These are phyloP conservation scores for Amanita subjunquillea DNA, from an alignment of 768 basidiomycete genomes.

Conservation along the genomic window DNA sequence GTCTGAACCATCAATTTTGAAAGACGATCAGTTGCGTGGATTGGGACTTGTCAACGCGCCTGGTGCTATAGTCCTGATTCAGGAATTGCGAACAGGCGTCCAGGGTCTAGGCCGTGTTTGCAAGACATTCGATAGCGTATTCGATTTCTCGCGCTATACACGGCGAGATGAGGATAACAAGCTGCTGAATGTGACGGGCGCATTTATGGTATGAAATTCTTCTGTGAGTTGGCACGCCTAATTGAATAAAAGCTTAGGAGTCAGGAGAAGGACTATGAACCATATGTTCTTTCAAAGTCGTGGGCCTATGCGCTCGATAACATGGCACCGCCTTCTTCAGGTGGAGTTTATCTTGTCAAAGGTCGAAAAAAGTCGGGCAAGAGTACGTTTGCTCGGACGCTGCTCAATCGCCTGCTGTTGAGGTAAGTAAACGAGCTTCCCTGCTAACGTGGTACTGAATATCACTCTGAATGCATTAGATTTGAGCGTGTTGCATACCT, in stretches of 20 bases:
- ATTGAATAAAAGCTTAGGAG: conserved; percentile 19
- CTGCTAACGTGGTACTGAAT: background rate
- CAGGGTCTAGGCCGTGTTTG: conserved; percentile 59
- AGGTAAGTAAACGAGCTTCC: conserved; percentile 25
- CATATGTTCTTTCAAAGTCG: conserved; percentile 25
- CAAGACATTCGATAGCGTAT: conserved; percentile 50
- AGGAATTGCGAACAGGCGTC: conserved; percentile 47
- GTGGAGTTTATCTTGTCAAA: conserved; percentile 52
- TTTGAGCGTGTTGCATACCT: conserved; percentile 81
- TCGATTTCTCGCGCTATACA: conserved; percentile 41
- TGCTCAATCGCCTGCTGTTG: conserved; percentile 58
- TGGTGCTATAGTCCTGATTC: conserved; percentile 39
- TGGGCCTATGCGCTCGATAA: conserved; percentile 28
- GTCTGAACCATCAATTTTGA: conserved; percentile 5
- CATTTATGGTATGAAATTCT: conserved; percentile 33
- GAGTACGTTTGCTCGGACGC: conserved; percentile 71
- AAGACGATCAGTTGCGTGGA: background rate
- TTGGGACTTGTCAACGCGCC: conserved; percentile 7
- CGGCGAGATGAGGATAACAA: conserved; percentile 16
- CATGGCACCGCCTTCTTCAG: conserved; percentile 10
- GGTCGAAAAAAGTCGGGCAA: conserved; percentile 88
- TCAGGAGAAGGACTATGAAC: conserved; percentile 26
- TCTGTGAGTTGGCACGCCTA: background rate
- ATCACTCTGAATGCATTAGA: conserved; percentile 21
- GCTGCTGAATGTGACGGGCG: conserved; percentile 36